These are phyloP conservation scores for Dorcoceras hygrometricum DNA, from an alignment of 257 asterid genomes.

Conservation along the genomic window DNA sequence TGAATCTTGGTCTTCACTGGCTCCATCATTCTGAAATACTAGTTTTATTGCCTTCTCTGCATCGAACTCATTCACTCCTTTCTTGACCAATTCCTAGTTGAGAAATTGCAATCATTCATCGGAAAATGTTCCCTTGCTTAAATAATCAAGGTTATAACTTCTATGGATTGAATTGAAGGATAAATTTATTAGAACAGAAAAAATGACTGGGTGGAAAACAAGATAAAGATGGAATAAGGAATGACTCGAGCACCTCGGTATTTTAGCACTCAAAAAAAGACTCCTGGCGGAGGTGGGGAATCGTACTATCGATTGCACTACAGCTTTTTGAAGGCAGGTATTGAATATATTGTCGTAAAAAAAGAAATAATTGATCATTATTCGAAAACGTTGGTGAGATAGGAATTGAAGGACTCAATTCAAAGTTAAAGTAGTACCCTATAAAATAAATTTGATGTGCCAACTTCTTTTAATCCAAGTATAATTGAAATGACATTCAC, in stretches of 20 bases:
- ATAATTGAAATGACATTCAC: no score
- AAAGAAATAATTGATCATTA: no score
- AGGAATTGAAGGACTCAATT: background rate
- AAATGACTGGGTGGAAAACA: background rate
- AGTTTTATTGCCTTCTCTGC: slow-evolving; percentile 62
- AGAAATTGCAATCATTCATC: slow-evolving; percentile 8
- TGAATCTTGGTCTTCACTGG: slow-evolving; percentile 43
- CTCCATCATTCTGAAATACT: slow-evolving; percentile 45
- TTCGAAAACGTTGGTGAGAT: background rate
- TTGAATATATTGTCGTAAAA: background rate
- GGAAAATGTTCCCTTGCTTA: slow-evolving; percentile 17
- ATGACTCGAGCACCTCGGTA: background rate
- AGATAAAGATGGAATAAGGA: slow-evolving; percentile 3
- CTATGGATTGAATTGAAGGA: slow-evolving; percentile 3
- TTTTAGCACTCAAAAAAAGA: background rate
- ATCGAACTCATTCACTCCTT: slow-evolving; percentile 60
- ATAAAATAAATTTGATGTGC: background rate
- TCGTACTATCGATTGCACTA: background rate
- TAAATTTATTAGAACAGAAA: background rate
- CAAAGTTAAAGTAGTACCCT: background rate
- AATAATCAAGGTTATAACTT: background rate
- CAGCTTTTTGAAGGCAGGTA: background rate
- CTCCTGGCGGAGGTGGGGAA: no score
- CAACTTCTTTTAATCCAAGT: background rate
- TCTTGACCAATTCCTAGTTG: slow-evolving; percentile 55